Evolutionary conservation across 768 basidiomycete species (phyloP).

Genomic region (Amanita exitialis): DNA sequence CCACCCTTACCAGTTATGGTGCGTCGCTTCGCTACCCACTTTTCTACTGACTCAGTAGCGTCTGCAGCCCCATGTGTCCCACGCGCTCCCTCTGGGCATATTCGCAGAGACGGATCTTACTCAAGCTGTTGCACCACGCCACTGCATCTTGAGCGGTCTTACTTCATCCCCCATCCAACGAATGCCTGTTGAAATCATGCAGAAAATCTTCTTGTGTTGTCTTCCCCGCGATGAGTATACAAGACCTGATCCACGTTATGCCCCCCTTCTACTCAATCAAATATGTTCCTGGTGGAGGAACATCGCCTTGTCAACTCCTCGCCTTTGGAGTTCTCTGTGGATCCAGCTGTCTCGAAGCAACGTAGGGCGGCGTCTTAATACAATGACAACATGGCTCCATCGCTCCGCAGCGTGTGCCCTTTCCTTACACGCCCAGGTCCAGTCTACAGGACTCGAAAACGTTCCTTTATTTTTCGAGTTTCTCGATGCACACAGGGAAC

Average conservation of each 20-base stretch:
- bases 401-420: slow-evolving; percentile 10
- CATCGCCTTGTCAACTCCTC: slow-evolving; percentile 12
- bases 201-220: slow-evolving; percentile 14
- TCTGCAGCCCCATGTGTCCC: too few species aligned
- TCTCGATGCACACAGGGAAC: slow-evolving; percentile 8
- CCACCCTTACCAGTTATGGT: neutral
- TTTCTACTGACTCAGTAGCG: neutral
- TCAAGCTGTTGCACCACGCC: neutral
- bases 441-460: slow-evolving; percentile 12
- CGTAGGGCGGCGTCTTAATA: slow-evolving; percentile 9
- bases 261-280: slow-evolving; percentile 16
- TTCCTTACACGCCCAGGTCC: slow-evolving; percentile 9
- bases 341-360: slow-evolving; percentile 9
- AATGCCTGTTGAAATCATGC: slow-evolving; percentile 16
- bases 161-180: neutral
- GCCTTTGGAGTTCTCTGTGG: slow-evolving; percentile 15
- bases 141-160: neutral
- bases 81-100: too few species aligned
- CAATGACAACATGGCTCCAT: slow-evolving; percentile 14
- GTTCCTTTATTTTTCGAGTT: slow-evolving; percentile 7
- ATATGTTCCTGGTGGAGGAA: slow-evolving; percentile 15
- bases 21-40: neutral
- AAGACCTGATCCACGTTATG: slow-evolving; percentile 7
- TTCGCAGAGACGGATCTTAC: too few species aligned
- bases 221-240: slow-evolving; percentile 12